phyloP scores from a whole-genome alignment of 495 filamentous ascomycete genomes.

The Filosporella fistucella region DNA sequence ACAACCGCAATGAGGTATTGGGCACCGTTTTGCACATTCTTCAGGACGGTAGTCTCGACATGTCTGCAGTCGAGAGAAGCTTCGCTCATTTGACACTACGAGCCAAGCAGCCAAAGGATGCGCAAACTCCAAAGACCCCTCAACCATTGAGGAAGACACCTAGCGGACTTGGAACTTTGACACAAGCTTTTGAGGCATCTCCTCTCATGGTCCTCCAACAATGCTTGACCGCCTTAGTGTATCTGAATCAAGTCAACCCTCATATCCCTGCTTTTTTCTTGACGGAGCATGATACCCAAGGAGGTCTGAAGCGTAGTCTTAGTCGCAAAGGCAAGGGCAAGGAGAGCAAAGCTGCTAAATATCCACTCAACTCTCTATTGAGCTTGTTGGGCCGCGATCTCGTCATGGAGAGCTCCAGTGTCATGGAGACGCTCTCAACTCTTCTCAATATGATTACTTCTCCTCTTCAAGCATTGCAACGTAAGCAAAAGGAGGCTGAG shows the following conservation, averaged over 20 bases:
- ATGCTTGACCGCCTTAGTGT: slow-evolving; percentile 76
- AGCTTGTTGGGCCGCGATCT: slow-evolving; percentile 83
- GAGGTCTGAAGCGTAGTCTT: slow-evolving; percentile 66
- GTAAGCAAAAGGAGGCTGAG: slow-evolving; percentile 69
- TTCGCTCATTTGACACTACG: slow-evolving; percentile 89
- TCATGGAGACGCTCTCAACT: slow-evolving; percentile 90
- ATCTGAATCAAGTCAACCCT: slow-evolving; percentile 74
- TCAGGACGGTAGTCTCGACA: slow-evolving; percentile 93
- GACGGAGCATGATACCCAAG: slow-evolving; percentile 81
- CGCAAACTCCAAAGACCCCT: slow-evolving; percentile 67
- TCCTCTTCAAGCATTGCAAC: slow-evolving; percentile 76
- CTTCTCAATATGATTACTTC: slow-evolving; percentile 84
- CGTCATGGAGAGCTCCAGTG: slow-evolving; percentile 89
- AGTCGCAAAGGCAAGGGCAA: slow-evolving; percentile 86
- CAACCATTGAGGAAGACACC: slow-evolving; percentile 66
- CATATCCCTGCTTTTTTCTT: slow-evolving; percentile 91
- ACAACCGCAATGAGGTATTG: slow-evolving; percentile 93
- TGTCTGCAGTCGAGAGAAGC: slow-evolving; percentile 89
- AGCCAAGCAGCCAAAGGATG: slow-evolving; percentile 71
- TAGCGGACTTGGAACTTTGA: slow-evolving; percentile 32
- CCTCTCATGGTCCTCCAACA: slow-evolving; percentile 95
- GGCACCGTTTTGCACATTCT: slow-evolving; percentile 88
- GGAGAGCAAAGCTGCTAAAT: slow-evolving; percentile 75
- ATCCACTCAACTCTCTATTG: slow-evolving; percentile 85
- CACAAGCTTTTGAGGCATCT: slow-evolving; percentile 66